Evolutionary conservation across 306 rosid species (phyloP).

Genomic region (Psophocarpus tetragonolobus): DNA sequence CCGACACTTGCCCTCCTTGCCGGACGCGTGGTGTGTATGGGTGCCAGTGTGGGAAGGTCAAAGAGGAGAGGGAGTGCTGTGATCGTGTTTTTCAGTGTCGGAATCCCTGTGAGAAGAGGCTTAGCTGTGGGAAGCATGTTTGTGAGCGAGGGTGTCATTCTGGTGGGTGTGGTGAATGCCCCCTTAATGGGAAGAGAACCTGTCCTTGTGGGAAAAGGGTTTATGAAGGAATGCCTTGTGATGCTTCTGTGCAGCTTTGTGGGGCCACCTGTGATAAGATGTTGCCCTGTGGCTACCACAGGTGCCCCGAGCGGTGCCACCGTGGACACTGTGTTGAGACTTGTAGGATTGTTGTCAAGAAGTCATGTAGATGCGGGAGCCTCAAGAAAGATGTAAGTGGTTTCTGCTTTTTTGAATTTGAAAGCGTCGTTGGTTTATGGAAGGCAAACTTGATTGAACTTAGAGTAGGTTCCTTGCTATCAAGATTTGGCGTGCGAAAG

Average conservation of each 20-base stretch:
- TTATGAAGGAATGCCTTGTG: slow-evolving; percentile 80
- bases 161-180: slow-evolving; percentile 82
- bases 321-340: slow-evolving; percentile 76
- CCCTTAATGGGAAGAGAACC: slow-evolving; percentile 75
- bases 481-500: slow-evolving; percentile 92
- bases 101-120: slow-evolving; percentile 56
- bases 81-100: slow-evolving; percentile 67
- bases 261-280: slow-evolving; percentile 80
- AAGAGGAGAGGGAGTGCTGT: slow-evolving; percentile 76
- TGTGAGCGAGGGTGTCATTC: slow-evolving; percentile 79
- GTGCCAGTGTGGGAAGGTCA: slow-evolving; percentile 73
- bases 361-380: slow-evolving; percentile 86
- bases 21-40: slow-evolving; percentile 41
- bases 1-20: slow-evolving; percentile 72
- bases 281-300: slow-evolving; percentile 72
- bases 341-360: slow-evolving; percentile 74
- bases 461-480: slow-evolving; percentile 92
- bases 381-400: slow-evolving; percentile 82
- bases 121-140: slow-evolving; percentile 76
- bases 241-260: slow-evolving; percentile 67
- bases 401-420: slow-evolving; percentile 17
- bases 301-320: slow-evolving; percentile 91
- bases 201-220: slow-evolving; percentile 90
- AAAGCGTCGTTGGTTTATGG: slow-evolving; percentile 25
- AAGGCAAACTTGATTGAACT: slow-evolving; percentile 46